Evolutionary conservation across 2,329 filamentous ascomycete species (phyloP).

Genomic region (Rachicladosporium sp.): DNA sequence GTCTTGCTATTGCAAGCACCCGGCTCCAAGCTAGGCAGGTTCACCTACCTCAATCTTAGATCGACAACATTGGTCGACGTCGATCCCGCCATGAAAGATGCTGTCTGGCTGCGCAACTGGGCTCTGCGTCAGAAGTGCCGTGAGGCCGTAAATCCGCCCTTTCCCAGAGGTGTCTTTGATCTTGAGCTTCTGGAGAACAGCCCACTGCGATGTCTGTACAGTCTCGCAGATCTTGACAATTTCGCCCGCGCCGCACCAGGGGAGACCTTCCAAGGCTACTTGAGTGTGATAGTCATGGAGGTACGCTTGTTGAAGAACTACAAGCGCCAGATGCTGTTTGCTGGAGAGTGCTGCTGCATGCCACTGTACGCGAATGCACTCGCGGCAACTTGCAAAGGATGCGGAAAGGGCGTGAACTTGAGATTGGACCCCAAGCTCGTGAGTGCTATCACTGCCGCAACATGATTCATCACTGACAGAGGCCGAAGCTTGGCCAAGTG

Average conservation of each 20-base stretch:
- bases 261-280: conserved; percentile 31
- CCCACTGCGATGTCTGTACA: conserved; percentile 27
- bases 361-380: conserved; percentile 41
- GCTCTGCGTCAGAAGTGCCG: conserved; percentile 36
- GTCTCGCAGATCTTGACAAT: conserved; percentile 33
- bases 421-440: conserved; percentile 32
- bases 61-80: conserved; percentile 41
- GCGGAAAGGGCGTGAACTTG: conserved; percentile 25
- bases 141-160: conserved; percentile 39
- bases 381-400: conserved; percentile 28
- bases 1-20: conserved; percentile 19
- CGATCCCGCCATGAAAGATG: conserved; percentile 42
- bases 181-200: conserved; percentile 10
- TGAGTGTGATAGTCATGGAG: conserved; percentile 32
- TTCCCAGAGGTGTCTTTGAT: conserved; percentile 26
- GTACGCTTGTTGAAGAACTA: conserved; percentile 28
- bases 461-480: neutral
- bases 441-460: conserved; percentile 6
- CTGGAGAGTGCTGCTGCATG: conserved; percentile 40
- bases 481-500: conserved; percentile 27
- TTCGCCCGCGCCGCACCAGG: conserved; percentile 24
- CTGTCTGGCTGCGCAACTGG: conserved; percentile 41
- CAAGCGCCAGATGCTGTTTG: conserved; percentile 33
- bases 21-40: conserved; percentile 19
- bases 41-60: conserved; percentile 24